Evolutionary conservation across 2,329 filamentous ascomycete species (phyloP), one percentile per base, ranked within the genome.

Genomic region (Neonectria ditissima): DNA sequence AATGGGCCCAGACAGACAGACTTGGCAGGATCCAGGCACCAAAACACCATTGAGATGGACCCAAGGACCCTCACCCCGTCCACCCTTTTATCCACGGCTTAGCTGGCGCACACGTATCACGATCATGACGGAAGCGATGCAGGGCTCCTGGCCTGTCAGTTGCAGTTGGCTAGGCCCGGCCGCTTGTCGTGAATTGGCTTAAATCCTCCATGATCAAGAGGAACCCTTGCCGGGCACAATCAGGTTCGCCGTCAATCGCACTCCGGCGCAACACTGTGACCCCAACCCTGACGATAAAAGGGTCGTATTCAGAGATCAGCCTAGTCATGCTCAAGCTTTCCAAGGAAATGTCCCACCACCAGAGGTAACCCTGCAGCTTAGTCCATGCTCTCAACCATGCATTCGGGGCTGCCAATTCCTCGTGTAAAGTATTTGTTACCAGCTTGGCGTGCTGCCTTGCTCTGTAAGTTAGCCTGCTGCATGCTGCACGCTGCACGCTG

Each of bases 381-480:
- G 62, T 62, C 66, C 65, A 65, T 65, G 65, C 65, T 69, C 60
- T 51, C 55, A 57, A 61, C 61, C 48, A 55, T 62, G 65, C 45
- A 67, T 57, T 54, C 24, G 41, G 62, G 48, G 48, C 59, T 52
- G 43, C 61, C 63, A 62, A 62, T 61, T 66, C 64, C 69, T 70
- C 67, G 60, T 70, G 65, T 73, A 63, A 65, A 62, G 62, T 68
- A 37, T 37, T n/a, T 7, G 34, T n/a, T 37, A 63, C 51, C 62
- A 56, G 59, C 56, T 55, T 54, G 60, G 55, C 60, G 57, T 56
- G 45, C 41, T 57, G 52, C 32, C 57, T 44, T 34, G 44, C 41
- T 55, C 28, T 44, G 51, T 30, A 50, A 1, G 8, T n/a, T 37
- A 26, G 24, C 24, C 24, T 26, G 24, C 24, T 26, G 24, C n/a